A percentile compares a stretch with the other conserved stretches of the same genome.
These are phyloP conservation scores for Trichocomaceae sp. DNA, from an alignment of 2,329 filamentous ascomycete species.

Conservation along the genomic window DNA sequence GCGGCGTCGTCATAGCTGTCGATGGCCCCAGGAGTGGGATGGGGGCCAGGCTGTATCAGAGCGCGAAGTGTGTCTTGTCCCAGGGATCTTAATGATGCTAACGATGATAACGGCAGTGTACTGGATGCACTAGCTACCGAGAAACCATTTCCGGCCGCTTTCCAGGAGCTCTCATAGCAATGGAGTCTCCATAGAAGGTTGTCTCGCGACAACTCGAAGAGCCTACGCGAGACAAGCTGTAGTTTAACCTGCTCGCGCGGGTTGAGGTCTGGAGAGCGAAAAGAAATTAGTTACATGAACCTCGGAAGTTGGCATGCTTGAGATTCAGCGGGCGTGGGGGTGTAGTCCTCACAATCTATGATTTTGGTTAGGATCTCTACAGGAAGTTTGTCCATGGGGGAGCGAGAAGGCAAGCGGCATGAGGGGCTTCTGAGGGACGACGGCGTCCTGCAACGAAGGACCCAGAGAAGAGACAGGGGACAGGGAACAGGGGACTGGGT, in stretches of 20 bases:
- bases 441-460: neutral
- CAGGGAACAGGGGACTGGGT: neutral
- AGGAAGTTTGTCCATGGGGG: constrained; percentile 50
- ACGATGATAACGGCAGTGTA: constrained; percentile 42
- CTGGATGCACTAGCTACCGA: constrained; percentile 29
- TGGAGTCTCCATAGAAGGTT: constrained; percentile 67
- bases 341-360: constrained; percentile 49
- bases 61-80: constrained; percentile 29
- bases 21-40: neutral
- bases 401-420: constrained; percentile 8
- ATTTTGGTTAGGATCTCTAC: constrained; percentile 60
- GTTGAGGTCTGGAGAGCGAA: constrained; percentile 50
- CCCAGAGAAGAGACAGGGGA: neutral
- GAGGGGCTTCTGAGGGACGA: constrained; percentile 8
- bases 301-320: neutral
- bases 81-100: constrained; percentile 25
- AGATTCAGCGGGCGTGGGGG: neutral
- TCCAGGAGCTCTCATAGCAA: constrained; percentile 67
- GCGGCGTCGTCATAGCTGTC: neutral
- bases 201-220: constrained; percentile 64
- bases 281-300: neutral
- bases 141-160: constrained; percentile 42
- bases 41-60: constrained; percentile 25
- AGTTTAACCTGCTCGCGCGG: constrained; percentile 58
- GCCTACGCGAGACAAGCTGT: constrained; percentile 61